phyloP scores from a whole-genome alignment of 2,329 filamentous ascomycete genomes.

The Didymella sp. region DNA sequence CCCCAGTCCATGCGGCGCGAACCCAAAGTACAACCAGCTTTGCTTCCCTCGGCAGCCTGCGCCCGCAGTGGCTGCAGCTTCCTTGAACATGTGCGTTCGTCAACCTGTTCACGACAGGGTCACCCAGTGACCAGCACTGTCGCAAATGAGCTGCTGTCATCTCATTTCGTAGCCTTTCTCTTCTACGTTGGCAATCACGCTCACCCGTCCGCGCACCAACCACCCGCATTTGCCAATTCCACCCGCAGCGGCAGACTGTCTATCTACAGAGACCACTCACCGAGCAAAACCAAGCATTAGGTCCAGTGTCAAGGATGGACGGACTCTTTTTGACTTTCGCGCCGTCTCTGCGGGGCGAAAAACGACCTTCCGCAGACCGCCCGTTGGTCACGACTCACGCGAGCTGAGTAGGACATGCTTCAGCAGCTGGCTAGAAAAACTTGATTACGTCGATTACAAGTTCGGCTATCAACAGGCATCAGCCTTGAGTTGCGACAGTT shows the following conservation, averaged over 20 bases:
- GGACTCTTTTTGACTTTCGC: conserved; percentile 12
- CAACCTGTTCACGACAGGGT: conserved; percentile 3
- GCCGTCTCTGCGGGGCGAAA: conserved; percentile 13
- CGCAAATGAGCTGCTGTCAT: conserved; percentile 5
- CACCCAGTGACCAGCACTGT: conserved; percentile 1
- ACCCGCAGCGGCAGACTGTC: conserved; percentile 3
- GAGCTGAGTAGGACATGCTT: conserved; percentile 10
- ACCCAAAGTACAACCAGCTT: conserved; percentile 8
- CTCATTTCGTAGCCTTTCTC: conserved; percentile 3
- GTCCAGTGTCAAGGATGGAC: conserved; percentile 4
- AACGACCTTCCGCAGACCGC: conserved; percentile 11
- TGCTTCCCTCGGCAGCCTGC: conserved; percentile 2
- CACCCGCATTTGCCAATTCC: conserved; percentile 9
- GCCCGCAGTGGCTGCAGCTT: conserved; percentile 6
- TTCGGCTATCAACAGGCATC: not conserved
- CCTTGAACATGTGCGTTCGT: conserved; percentile 9
- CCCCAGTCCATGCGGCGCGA: conserved; percentile 14
- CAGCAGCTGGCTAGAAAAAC: not conserved
- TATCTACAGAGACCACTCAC: not conserved
- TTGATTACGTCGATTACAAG: not conserved
- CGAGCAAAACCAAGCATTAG: conserved; percentile 13
- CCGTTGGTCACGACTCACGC: conserved; percentile 11
- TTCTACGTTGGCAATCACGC: conserved; percentile 1
- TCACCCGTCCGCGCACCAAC: conserved; percentile 6
- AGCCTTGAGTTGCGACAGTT: not conserved